Percentiles rank a stretch among this genome's conserved stretches.
These are phyloP conservation scores for Candida chauliodis DNA, from an alignment of 805 yeast genomes.

Conservation along the genomic window DNA sequence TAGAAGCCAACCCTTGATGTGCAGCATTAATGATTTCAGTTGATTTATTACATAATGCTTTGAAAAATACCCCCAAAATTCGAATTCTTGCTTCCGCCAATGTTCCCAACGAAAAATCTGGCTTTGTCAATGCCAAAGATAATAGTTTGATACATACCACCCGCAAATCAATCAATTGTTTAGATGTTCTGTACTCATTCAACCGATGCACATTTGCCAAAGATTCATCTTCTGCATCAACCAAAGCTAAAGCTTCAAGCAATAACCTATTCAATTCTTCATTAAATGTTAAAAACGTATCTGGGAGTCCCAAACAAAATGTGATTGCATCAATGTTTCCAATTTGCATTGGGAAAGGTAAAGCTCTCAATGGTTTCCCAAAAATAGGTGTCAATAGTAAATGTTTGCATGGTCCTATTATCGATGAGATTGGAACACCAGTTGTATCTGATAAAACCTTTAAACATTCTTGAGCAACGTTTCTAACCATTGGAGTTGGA, in stretches of 20 bases:
- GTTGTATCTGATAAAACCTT: constrained; percentile 67
- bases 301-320: constrained; percentile 76
- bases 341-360: constrained; percentile 98
- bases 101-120: constrained; percentile 74
- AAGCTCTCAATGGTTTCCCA: constrained; percentile 93
- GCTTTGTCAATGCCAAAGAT: constrained; percentile 78
- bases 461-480: constrained; percentile 73
- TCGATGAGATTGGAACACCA: constrained; percentile 61
- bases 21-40: constrained; percentile 91
- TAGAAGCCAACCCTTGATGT: constrained; percentile 78
- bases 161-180: constrained; percentile 80
- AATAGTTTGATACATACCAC: constrained; percentile 85
- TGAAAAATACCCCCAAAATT: constrained; percentile 90
- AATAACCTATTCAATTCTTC: constrained; percentile 84
- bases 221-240: constrained; percentile 97
- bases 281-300: constrained; percentile 77
- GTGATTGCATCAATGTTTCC: constrained; percentile 98
- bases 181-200: constrained; percentile 82
- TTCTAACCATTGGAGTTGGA: constrained; percentile 78
- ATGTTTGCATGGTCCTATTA: constrained; percentile 80
- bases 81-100: constrained; percentile 76
- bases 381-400: constrained; percentile 88
- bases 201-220: constrained; percentile 83
- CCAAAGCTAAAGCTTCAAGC: constrained; percentile 87
- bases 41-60: constrained; percentile 82